These are phyloP conservation scores for Solanum habrochaites DNA, from an alignment of 257 asterid genomes.

Conservation along the genomic window DNA sequence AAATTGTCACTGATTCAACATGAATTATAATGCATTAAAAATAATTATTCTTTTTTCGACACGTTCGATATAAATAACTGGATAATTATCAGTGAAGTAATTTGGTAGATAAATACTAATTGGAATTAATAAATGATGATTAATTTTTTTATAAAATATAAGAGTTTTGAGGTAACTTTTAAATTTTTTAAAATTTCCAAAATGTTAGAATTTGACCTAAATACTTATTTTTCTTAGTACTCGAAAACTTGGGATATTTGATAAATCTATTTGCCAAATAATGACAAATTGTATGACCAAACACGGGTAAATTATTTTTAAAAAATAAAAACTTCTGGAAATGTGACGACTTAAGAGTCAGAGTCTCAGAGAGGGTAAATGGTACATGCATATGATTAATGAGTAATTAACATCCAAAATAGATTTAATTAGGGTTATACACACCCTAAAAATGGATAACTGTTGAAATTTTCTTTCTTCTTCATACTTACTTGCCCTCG, in stretches of 20 bases:
- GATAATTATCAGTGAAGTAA: no score
- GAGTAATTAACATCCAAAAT: background rate
- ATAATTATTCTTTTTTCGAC: background rate
- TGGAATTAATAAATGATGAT: background rate
- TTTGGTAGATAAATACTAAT: background rate
- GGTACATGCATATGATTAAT: background rate
- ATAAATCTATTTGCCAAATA: no score
- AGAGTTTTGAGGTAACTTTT: background rate
- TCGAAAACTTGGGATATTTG: background rate
- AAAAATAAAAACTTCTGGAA: background rate
- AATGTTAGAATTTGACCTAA: background rate
- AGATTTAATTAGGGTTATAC: background rate
- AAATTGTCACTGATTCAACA: background rate
- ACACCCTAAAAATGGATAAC: background rate
- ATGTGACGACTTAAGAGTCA: background rate
- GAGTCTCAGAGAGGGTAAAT: background rate
- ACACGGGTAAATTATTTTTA: background rate
- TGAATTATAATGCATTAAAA: background rate
- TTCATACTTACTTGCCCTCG: background rate
- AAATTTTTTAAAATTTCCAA: no score
- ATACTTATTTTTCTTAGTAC: no score
- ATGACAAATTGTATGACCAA: background rate
- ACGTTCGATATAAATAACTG: no score
- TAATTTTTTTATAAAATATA: no score
- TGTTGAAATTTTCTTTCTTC: background rate